Conservation (phyloP, 352 stramenopile species). For the Pythium brassicae region DNA sequence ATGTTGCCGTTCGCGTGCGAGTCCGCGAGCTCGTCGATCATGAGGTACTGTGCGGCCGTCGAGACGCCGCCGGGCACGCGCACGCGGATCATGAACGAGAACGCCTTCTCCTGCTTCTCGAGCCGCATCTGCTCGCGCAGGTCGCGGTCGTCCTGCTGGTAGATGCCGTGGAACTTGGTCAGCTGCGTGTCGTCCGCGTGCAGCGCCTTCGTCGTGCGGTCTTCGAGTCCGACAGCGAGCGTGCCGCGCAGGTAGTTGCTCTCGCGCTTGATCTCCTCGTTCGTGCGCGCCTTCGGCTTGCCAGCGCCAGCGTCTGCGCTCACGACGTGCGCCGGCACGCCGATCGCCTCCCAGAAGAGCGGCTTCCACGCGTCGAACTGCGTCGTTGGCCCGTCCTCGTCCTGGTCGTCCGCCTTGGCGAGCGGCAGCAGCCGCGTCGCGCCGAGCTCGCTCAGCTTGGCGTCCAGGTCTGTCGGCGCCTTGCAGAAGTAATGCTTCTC, state of each 20-base stretch:
- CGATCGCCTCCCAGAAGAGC: constrained; percentile 68
- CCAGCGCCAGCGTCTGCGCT: constrained; percentile 22
- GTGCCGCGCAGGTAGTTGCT: constrained; percentile 78
- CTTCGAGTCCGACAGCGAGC: constrained; percentile 55
- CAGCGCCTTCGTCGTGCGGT: constrained; percentile 72
- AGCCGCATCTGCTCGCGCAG: constrained; percentile 69
- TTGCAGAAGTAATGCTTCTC: constrained; percentile 87
- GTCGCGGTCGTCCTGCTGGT: constrained; percentile 96
- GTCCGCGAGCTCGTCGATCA: constrained; percentile 91
- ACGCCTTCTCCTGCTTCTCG: constrained; percentile 88
- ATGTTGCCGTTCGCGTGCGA: constrained; percentile 95
- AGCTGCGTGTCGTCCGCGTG: constrained; percentile 69
- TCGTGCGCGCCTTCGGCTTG: constrained; percentile 74
- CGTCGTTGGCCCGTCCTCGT: constrained; percentile 72
- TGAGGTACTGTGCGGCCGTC: constrained; percentile 91
- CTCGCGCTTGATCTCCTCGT: constrained; percentile 82
- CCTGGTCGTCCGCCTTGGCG: constrained; percentile 77
- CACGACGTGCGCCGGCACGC: constrained; percentile 54
- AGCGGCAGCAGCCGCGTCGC: constrained; percentile 51
- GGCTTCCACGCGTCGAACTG: constrained; percentile 74
- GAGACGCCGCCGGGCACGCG: constrained; percentile 95
- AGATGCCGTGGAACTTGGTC: constrained; percentile 97
- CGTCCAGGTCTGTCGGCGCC: constrained; percentile 57
- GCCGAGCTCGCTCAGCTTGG: constrained; percentile 69
- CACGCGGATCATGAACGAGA: constrained; percentile 96